phyloP scores from a whole-genome alignment of 163 green algal genomes.

The Prototheca cutis region DNA sequence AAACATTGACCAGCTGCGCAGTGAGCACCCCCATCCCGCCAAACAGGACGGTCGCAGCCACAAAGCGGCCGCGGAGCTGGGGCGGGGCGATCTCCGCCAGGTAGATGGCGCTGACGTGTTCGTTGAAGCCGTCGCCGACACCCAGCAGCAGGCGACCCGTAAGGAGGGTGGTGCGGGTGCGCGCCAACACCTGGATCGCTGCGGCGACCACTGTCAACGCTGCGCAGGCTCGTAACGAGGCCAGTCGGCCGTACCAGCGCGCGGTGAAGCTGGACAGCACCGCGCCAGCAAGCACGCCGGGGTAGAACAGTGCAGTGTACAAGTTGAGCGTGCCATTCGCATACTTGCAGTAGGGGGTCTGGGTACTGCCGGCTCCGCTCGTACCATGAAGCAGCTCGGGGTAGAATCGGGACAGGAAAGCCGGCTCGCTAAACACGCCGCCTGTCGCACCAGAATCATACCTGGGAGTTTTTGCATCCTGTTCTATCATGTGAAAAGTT shows the following conservation, averaged over 20 bases:
- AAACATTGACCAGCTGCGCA: slow-evolving; percentile 2
- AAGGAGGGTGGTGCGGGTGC: not conserved
- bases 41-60: slow-evolving; percentile 1
- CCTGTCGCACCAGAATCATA: slow-evolving; percentile 4
- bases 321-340: slow-evolving; percentile 3
- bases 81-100: slow-evolving; percentile 2
- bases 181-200: not conserved
- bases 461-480: not conserved
- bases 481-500: too few relatives aligned
- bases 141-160: slow-evolving; percentile 1
- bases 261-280: not conserved
- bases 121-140: slow-evolving; percentile 6
- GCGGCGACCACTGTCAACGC: not conserved
- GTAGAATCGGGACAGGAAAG: slow-evolving; percentile 4
- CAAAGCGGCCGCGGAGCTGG: not conserved
- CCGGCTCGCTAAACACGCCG: not conserved
- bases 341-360: slow-evolving; percentile 5
- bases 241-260: not conserved
- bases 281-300: not conserved
- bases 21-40: slow-evolving; percentile 2
- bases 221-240: not conserved
- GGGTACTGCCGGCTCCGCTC: not conserved
- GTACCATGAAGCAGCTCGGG: not conserved
- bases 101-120: slow-evolving; percentile 5
- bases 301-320: slow-evolving; percentile 6